These are phyloP conservation scores for Ophiostoma ips DNA, from an alignment of 2,329 filamentous ascomycete genomes.

Conservation along the genomic window DNA sequence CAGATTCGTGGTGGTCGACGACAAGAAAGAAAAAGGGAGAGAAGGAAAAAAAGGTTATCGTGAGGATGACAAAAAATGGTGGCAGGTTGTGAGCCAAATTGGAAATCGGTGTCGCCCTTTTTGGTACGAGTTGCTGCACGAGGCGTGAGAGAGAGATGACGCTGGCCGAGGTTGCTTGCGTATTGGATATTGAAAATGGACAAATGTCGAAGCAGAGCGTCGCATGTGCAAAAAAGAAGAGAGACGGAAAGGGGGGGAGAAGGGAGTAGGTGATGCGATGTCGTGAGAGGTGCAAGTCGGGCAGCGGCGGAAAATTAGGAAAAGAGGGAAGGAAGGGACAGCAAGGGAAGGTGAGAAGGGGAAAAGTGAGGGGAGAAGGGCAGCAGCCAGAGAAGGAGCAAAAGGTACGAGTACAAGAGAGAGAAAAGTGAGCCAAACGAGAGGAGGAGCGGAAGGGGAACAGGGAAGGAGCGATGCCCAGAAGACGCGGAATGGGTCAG, in stretches of 20 bases:
- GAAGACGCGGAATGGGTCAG: conserved; percentile 9
- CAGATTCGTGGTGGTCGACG: background rate
- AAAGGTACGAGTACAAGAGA: conserved; percentile 1
- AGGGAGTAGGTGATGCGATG: background rate
- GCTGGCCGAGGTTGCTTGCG: background rate
- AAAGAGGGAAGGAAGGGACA: background rate
- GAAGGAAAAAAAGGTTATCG: background rate
- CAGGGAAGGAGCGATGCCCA: conserved; percentile 4
- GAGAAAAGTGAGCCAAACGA: conserved; percentile 3
- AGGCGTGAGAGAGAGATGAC: too few relatives aligned
- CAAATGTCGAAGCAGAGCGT: background rate
- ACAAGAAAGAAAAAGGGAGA: background rate
- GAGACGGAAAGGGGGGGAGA: background rate
- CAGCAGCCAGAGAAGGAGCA: conserved; percentile 1
- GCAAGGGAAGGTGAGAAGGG: background rate
- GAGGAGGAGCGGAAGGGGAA: conserved; percentile 1
- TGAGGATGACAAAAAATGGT: too few relatives aligned
- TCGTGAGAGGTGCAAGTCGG: background rate
- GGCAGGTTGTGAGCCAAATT: too few relatives aligned
- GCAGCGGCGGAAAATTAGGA: background rate
- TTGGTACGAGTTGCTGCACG: too few relatives aligned
- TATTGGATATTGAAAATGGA: background rate
- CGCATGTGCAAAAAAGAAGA: background rate
- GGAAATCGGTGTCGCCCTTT: too few relatives aligned
- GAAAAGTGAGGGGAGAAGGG: conserved; percentile 3